Percentiles rank a stretch among this genome's conserved stretches.
Conservation (phyloP, 2,329 filamentous ascomycete species). For the Tolypocladium guangdongense region DNA sequence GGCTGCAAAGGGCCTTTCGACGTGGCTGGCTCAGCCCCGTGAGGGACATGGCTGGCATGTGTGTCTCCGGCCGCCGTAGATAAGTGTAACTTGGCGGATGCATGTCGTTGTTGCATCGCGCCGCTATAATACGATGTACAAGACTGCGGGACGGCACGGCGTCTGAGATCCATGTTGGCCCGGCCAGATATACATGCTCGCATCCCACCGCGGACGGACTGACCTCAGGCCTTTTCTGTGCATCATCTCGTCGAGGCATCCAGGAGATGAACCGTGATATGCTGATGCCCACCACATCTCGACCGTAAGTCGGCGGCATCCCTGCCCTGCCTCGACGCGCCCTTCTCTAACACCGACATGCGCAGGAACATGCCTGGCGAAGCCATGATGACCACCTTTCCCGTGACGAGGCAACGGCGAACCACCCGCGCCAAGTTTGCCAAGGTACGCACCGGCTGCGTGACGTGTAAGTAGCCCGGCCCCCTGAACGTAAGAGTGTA, state of each 20-base stretch:
- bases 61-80: neutral
- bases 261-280: neutral
- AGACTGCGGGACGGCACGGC: neutral
- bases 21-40: neutral
- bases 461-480: conserved; percentile 16
- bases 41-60: neutral
- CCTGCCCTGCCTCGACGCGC: neutral
- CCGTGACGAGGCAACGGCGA: conserved; percentile 5
- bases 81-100: neutral
- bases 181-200: neutral
- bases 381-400: conserved; percentile 7
- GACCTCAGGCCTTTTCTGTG: neutral
- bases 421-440: conserved; percentile 16
- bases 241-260: neutral
- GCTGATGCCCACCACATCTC: neutral
- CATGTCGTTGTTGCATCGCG: neutral
- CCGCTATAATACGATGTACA: neutral
- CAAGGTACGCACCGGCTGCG: conserved; percentile 20
- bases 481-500: neutral
- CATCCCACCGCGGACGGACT: neutral
- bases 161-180: neutral
- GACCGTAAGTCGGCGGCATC: neutral
- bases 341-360: neutral
- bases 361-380: conserved; percentile 1
- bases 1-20: neutral